Evolutionary conservation across 805 yeast genomes (phyloP).

Genomic region (Blastobotrys muscicola): DNA sequence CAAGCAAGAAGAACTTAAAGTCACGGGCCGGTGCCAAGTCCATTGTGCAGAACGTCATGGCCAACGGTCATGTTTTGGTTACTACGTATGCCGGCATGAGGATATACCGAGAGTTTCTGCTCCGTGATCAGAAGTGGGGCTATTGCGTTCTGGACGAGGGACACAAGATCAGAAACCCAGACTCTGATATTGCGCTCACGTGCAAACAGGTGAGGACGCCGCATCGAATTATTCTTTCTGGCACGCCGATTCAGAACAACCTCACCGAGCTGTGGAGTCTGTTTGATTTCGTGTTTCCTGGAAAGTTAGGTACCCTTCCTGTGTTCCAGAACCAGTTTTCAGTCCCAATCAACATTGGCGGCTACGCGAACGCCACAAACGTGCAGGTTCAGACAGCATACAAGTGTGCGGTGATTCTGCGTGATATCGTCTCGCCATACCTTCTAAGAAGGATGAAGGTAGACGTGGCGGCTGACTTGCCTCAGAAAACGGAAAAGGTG

Average conservation of each 20-base stretch:
- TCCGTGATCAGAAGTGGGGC: conserved; percentile 67
- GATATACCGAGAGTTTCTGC: conserved; percentile 50
- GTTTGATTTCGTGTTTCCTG: conserved; percentile 93
- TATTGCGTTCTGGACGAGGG: conserved; percentile 93
- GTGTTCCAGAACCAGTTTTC: conserved; percentile 90
- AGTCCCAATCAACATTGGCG: conserved; percentile 91
- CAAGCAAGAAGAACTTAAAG: conserved; percentile 31
- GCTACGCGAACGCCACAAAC: conserved; percentile 94
- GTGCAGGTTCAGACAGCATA: conserved; percentile 94
- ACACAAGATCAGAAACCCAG: conserved; percentile 92
- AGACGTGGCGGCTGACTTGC: conserved; percentile 92
- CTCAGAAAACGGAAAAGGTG: conserved; percentile 89
- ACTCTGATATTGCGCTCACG: conserved; percentile 73
- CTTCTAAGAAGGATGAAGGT: conserved; percentile 76
- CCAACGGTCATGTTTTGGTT: conserved; percentile 71
- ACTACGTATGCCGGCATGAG: conserved; percentile 88
- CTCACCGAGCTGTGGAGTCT: conserved; percentile 87
- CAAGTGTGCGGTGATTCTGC: conserved; percentile 84
- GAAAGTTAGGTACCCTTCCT: conserved; percentile 87
- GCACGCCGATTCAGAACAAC: conserved; percentile 95
- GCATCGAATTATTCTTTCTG: conserved; percentile 82
- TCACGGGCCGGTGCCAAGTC: conserved; percentile 25
- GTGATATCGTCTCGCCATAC: conserved; percentile 87
- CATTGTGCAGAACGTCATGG: conserved; percentile 48
- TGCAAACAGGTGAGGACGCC: conserved; percentile 79